Percentiles rank a stretch among this genome's conserved stretches.
These are phyloP conservation scores for Phytophthora hybrid DNA, from an alignment of 352 stramenopile species.

Conservation along the genomic window DNA sequence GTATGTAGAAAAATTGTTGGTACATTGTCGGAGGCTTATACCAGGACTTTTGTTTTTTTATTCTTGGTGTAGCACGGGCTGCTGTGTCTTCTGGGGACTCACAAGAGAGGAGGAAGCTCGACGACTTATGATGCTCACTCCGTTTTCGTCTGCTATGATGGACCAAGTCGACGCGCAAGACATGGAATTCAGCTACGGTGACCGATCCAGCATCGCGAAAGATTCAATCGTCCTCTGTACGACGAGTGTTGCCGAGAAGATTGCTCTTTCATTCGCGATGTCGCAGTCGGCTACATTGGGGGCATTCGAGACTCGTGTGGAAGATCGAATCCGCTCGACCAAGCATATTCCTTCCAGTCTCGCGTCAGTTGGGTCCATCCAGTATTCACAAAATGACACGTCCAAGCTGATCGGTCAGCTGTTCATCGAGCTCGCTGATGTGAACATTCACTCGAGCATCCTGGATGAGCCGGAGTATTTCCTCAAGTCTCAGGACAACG, in stretches of 20 bases:
- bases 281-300: conserved; percentile 93
- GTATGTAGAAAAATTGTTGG: conserved; percentile 26
- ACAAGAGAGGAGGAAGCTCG: conserved; percentile 60
- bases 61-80: conserved; percentile 55
- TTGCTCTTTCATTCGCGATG: conserved; percentile 93
- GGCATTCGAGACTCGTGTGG: conserved; percentile 92
- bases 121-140: conserved; percentile 56
- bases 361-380: conserved; percentile 85
- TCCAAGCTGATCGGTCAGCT: conserved; percentile 92
- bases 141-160: conserved; percentile 59
- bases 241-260: conserved; percentile 81
- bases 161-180: conserved; percentile 65
- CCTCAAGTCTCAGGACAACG: conserved; percentile 80
- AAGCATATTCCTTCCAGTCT: conserved; percentile 91
- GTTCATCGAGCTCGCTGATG: conserved; percentile 88
- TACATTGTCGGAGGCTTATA: not conserved
- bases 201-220: conserved; percentile 64
- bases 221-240: conserved; percentile 88
- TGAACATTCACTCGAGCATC: conserved; percentile 95
- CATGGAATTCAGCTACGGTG: conserved; percentile 71
- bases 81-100: conserved; percentile 77
- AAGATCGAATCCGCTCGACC: conserved; percentile 84
- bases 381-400: conserved; percentile 90
- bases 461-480: conserved; percentile 94
- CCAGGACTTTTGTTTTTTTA: not conserved